Percentiles rank a stretch among this genome's conserved stretches.
These are phyloP conservation scores for Penicillium cataractarum DNA, from an alignment of 495 filamentous ascomycete species.

Conservation along the genomic window DNA sequence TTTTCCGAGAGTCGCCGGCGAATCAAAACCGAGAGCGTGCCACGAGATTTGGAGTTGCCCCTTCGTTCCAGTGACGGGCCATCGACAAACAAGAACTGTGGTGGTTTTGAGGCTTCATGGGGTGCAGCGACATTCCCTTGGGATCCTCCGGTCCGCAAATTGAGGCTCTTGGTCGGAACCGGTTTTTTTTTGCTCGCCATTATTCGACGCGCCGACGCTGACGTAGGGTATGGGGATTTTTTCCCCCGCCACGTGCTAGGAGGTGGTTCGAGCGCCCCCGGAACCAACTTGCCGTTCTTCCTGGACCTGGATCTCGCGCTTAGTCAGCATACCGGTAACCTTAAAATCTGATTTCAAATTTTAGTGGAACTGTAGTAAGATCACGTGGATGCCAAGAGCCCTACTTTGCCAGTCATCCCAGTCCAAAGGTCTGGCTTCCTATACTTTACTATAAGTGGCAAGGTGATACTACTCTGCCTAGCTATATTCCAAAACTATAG, in stretches of 20 bases:
- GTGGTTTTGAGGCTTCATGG: not conserved
- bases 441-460: too few species aligned
- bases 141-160: not conserved
- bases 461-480: too few species aligned
- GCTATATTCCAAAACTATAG: too few species aligned
- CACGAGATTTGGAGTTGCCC: not conserved
- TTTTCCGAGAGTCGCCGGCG: slow-evolving; percentile 2
- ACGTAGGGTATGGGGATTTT: not conserved
- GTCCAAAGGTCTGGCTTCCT: too few species aligned
- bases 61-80: slow-evolving; percentile 1
- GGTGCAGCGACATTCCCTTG: not conserved
- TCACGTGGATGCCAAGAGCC: too few species aligned
- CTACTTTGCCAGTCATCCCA: too few species aligned
- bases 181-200: not conserved
- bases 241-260: not conserved
- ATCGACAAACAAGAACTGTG: slow-evolving; percentile 3
- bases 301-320: too few species aligned
- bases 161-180: not conserved
- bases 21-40: slow-evolving; percentile 2
- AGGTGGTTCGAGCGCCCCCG: not conserved
- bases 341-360: too few species aligned
- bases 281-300: too few species aligned
- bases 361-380: too few species aligned
- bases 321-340: too few species aligned
- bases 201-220: not conserved